Evolutionary conservation across 192 early-diverging fungal genomes (phyloP).

Genomic region (Coemansia erecta): DNA sequence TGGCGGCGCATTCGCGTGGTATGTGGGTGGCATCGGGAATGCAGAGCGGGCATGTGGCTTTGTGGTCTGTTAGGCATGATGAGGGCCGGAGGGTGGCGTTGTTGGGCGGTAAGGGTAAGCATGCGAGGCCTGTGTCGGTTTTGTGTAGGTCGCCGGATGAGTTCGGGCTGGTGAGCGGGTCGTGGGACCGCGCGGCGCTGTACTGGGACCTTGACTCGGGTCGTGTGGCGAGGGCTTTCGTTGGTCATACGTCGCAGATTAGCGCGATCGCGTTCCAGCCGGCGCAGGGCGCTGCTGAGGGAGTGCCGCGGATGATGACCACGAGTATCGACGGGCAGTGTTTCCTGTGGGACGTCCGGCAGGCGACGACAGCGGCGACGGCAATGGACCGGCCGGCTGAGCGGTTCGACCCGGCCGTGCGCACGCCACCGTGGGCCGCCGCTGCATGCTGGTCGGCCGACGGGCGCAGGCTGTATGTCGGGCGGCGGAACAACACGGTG

Average conservation of each 20-base stretch:
- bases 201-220: slow-evolving; percentile 87
- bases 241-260: slow-evolving; percentile 79
- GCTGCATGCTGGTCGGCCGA: slow-evolving; percentile 82
- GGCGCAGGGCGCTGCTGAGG: neutral
- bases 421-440: slow-evolving; percentile 73
- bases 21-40: slow-evolving; percentile 78
- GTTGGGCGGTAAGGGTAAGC: slow-evolving; percentile 73
- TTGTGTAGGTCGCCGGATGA: slow-evolving; percentile 81
- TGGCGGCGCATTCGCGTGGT: slow-evolving; percentile 92
- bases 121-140: slow-evolving; percentile 81
- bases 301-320: slow-evolving; percentile 58
- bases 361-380: slow-evolving; percentile 29
- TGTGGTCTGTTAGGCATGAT: slow-evolving; percentile 89
- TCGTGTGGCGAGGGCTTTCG: slow-evolving; percentile 61
- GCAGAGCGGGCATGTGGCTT: slow-evolving; percentile 78
- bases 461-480: slow-evolving; percentile 77
- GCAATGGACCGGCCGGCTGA: slow-evolving; percentile 18
- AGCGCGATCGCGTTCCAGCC: slow-evolving; percentile 75
- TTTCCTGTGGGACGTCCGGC: slow-evolving; percentile 71
- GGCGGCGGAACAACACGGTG: slow-evolving; percentile 85
- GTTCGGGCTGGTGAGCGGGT: slow-evolving; percentile 80
- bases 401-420: slow-evolving; percentile 54
- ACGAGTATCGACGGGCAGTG: slow-evolving; percentile 75
- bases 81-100: slow-evolving; percentile 88
- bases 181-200: slow-evolving; percentile 87